Percentiles rank a stretch among this genome's conserved stretches.
These are phyloP conservation scores for Moringa oleifera DNA, from an alignment of 345 rosid genomes.

Conservation along the genomic window DNA sequence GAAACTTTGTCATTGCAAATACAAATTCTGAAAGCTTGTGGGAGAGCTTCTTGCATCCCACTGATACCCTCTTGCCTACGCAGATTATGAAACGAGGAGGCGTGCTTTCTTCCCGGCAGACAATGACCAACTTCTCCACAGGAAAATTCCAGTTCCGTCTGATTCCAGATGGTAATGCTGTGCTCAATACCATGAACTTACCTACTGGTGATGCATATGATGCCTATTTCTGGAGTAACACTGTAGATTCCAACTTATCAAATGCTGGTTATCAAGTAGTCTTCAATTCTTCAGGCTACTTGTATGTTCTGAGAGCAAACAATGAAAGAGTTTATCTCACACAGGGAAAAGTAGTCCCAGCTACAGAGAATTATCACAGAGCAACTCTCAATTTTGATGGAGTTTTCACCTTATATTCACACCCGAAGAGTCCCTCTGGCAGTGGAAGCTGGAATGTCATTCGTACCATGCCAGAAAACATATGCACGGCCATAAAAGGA, in stretches of 20 bases:
- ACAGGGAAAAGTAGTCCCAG: too few species aligned
- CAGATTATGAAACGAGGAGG: constrained; percentile 24
- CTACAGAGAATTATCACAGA: constrained; percentile 43
- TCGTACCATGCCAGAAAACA: constrained; percentile 30
- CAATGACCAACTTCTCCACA: constrained; percentile 21
- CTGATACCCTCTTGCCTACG: constrained; percentile 50
- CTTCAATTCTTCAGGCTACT: constrained; percentile 45
- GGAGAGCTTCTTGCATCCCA: constrained; percentile 44
- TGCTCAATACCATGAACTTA: constrained; percentile 18
- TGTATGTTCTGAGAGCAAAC: constrained; percentile 25
- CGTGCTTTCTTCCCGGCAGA: constrained; percentile 21
- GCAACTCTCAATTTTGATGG: constrained; percentile 49
- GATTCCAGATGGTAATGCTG: constrained; percentile 41
- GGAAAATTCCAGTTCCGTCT: constrained; percentile 31
- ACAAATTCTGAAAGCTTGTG: constrained; percentile 22
- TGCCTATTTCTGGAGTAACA: too few species aligned
- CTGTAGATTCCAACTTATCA: too few species aligned
- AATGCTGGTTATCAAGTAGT: constrained; percentile 27
- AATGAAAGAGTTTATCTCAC: constrained; percentile 32
- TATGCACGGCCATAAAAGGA: constrained; percentile 19
- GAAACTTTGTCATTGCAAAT: constrained; percentile 39
- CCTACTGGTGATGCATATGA: too few species aligned
- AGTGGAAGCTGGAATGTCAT: constrained; percentile 21
- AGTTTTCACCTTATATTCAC: constrained; percentile 44
- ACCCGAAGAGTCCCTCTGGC: constrained; percentile 33